These are phyloP conservation scores for Musa troglodytarum DNA, from an alignment of 176 grass and related monocot genomes.

Conservation along the genomic window DNA sequence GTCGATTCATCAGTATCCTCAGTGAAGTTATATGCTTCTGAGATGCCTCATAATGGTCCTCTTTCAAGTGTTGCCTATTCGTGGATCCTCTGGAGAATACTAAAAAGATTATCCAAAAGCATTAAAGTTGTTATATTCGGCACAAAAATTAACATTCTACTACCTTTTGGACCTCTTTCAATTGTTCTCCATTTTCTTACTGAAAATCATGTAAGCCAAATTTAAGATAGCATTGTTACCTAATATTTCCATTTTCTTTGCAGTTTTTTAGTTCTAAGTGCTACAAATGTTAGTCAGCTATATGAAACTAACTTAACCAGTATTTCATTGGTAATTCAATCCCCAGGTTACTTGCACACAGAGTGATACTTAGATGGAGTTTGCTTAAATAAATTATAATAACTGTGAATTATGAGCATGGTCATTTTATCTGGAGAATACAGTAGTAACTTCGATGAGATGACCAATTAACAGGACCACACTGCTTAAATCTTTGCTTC, in stretches of 20 bases:
- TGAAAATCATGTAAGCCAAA: slow-evolving; percentile 61
- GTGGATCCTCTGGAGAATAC: slow-evolving; percentile 4
- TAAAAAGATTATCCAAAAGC: slow-evolving; percentile 21
- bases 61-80: background rate
- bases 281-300: background rate
- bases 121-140: slow-evolving; percentile 72
- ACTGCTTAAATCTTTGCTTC: background rate
- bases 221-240: background rate
- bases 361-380: no score
- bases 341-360: no score
- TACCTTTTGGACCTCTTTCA: slow-evolving; percentile 88
- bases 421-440: background rate
- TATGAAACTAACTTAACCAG: background rate
- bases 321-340: background rate
- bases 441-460: background rate
- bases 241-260: background rate
- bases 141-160: slow-evolving; percentile 86
- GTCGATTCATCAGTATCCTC: background rate
- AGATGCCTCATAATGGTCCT: background rate
- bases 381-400: background rate
- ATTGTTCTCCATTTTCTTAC: slow-evolving; percentile 71
- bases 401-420: background rate
- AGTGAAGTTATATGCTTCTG: background rate
- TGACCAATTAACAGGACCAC: background rate
- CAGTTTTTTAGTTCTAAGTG: background rate